Evolutionary conservation across 2,329 filamentous ascomycete species (phyloP).

Genomic region (Talaromyces atroroseus): DNA sequence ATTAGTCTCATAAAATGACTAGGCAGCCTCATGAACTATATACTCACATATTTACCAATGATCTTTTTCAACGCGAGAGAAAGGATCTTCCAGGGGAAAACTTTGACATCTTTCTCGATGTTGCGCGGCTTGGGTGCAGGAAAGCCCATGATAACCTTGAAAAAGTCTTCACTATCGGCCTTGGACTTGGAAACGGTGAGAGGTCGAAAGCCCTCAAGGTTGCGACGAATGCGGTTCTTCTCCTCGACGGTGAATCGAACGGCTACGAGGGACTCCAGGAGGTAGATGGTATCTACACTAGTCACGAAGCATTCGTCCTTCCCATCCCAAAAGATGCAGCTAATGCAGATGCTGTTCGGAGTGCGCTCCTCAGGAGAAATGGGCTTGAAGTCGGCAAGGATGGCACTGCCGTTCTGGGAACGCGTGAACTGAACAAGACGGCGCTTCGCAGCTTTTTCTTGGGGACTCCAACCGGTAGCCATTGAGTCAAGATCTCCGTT

Average conservation of each 20-base stretch:
- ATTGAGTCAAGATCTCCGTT: conserved; percentile 79
- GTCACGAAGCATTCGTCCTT: conserved; percentile 89
- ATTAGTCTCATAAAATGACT: conserved; percentile 22
- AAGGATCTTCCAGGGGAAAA: conserved; percentile 93
- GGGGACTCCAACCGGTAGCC: conserved; percentile 73
- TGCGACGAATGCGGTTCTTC: conserved; percentile 95
- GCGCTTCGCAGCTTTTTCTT: conserved; percentile 73
- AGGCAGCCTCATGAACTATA: background rate
- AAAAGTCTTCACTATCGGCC: conserved; percentile 89
- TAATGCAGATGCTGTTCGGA: conserved; percentile 85
- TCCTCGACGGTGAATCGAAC: conserved; percentile 90
- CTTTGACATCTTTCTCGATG: conserved; percentile 99
- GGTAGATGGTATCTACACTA: conserved; percentile 90
- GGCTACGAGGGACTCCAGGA: conserved; percentile 86
- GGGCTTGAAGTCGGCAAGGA: conserved; percentile 73
- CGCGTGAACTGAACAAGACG: conserved; percentile 86
- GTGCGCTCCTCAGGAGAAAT: conserved; percentile 73
- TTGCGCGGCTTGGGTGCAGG: conserved; percentile 91
- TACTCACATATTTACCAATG: conserved; percentile 85
- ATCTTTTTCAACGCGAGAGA: conserved; percentile 90
- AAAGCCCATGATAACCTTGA: conserved; percentile 98
- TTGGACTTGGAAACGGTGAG: conserved; percentile 91
- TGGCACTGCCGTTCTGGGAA: conserved; percentile 72
- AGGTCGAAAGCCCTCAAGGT: conserved; percentile 89
- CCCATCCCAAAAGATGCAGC: conserved; percentile 95